A percentile compares a stretch with the other conserved stretches of the same genome.
Evolutionary conservation across 495 filamentous ascomycete genomes (phyloP).

Genomic region (Neurospora sublineolata): DNA sequence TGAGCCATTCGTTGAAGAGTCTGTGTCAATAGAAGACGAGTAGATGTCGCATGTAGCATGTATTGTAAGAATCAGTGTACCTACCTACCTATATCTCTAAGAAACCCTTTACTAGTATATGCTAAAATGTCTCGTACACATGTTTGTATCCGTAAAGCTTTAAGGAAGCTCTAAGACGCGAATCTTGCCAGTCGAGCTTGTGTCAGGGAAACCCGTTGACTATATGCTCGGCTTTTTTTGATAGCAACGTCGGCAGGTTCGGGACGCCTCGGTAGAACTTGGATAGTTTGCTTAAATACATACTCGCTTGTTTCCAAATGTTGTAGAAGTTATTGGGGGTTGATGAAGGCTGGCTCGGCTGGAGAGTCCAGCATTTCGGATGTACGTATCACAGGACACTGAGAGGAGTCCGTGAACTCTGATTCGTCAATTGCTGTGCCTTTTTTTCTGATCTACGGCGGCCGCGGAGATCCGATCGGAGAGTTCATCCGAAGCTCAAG

Average conservation of each 20-base stretch:
- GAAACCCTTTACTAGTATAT: neutral
- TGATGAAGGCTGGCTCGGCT: neutral
- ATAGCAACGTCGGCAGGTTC: neutral
- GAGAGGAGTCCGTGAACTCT: neutral
- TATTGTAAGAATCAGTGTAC: neutral
- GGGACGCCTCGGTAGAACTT: neutral
- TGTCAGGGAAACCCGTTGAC: neutral
- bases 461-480: neutral
- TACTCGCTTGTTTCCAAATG: neutral
- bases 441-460: neutral
- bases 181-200: neutral
- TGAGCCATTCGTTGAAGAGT: neutral
- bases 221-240: neutral
- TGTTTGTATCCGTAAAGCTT: neutral
- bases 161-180: neutral
- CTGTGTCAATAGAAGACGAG: neutral
- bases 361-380: neutral
- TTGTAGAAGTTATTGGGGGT: neutral
- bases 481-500: neutral
- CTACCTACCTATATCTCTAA: neutral
- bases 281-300: neutral
- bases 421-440: neutral
- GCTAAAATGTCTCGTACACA: neutral
- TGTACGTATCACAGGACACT: neutral
- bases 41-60: neutral